Base-by-base conservation (phyloP, 2,329 filamentous ascomycete genomes). In the Aspergillus unguis region DNA sequence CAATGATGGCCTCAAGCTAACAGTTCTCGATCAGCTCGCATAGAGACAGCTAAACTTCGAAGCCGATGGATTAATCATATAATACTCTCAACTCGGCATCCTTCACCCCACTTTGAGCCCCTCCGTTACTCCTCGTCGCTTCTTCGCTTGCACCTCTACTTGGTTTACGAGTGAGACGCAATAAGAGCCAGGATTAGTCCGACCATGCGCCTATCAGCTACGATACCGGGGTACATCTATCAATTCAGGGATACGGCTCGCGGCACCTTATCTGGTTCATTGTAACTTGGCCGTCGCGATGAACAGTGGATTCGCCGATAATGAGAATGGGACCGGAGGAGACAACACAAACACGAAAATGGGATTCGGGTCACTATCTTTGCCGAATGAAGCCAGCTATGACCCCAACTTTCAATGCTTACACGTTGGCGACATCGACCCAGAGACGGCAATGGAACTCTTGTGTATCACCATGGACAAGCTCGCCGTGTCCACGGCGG, bases 361-460 rank as follows among this genome's bases (percentile, higher is more conserved):
- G 47, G 27, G 27, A 27, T 31, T 29, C 36, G 47, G 36, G 45
- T 23, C 36, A 36, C 25, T 33, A 31, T 8, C 25, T 17, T 28
- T 36, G 28, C 40, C 40, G 7, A 26, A 51, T 11, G 40, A 46
- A 31, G 33, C 46, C 25, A 44, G 33, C 36, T 6, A 45, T 28
- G 47, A 50, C 26, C 28, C 37, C 25, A 40, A 31, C 11, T 31
- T 37, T 35, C 26, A 53, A 23, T 31, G n/a, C 25, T 29, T 54
- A 10, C 56, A 60, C 36, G 59, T 95, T 56, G 88, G 88, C 72
- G 82, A 82, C 47, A 79, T 96, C 54, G 76, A 84, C 1, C 84
- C 90, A 3, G 78, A 86, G 47, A 85, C 85, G 2, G 92, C 92
- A 4, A 80, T 97, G 65, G 88, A 86, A 65, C 77, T 95, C 58